Evolutionary conservation across 768 basidiomycete species (phyloP), one percentile per base, ranked within the genome.

Genomic region (Podaxis mareebaensis): DNA sequence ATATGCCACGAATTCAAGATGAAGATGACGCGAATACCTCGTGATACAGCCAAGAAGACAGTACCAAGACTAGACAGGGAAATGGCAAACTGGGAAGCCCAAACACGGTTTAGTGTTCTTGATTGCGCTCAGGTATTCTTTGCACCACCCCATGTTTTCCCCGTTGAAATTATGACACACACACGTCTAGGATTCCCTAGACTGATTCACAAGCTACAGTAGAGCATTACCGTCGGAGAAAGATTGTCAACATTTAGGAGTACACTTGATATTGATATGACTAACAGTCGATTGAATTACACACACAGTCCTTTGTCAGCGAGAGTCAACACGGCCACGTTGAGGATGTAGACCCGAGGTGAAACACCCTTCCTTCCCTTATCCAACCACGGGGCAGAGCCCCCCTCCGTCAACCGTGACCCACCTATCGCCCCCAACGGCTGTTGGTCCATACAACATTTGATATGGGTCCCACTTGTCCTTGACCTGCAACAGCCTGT

Each of bases 391-490:
- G 17, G 61, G 66, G 38, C 64, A 67, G 22, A 63, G 53, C 2
- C 66, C 40, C 20, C 59, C 63, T 22, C 60, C 60, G 8, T 59
- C 60, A 2, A 51, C 59, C 3, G 58, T 55, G 15, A 65, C 60
- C 64, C 60, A 65, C 17, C 60, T 60, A 36, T 64, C 66, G 4
- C 66, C 66, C 12, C 63, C 66, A 2, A 68, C 68, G 3, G 68
- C 68, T 0, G 68, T 68, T 36, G 62, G 54, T 24, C 68, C 68
- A 49, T 68, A 68, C 39, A 68, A 26, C 15, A 65, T 53, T 36
- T 67, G 64, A 26, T 55, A 46, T 4, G 68, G 64, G 26, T 68
- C 68, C 51, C 61, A 68, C 8, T 42, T 60, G 20, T 67, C 55
- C 26, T 68, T 68, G n/a, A 67, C 64, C 7, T 24, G 42, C 1